Evolutionary conservation across 176 grass and related monocot species (phyloP).

Genomic region (Oryza glaberrima): DNA sequence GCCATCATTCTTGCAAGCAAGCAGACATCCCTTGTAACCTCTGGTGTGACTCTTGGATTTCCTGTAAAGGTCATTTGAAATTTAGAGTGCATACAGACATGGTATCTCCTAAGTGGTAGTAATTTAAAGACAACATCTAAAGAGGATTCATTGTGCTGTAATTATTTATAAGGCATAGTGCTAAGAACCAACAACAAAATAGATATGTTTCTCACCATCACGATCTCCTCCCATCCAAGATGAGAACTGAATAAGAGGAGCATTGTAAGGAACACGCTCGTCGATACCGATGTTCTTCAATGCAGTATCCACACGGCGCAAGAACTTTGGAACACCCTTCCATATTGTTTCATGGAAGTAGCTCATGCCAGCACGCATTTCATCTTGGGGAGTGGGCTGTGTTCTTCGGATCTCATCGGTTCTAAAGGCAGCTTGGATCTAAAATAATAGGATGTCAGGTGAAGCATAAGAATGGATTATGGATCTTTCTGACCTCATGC

Average conservation of each 20-base stretch:
- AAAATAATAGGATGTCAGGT: conserved; percentile 15
- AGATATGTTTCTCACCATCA: conserved; percentile 57
- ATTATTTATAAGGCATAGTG: not conserved
- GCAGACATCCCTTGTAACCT: conserved; percentile 85
- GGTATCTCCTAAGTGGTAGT: not conserved
- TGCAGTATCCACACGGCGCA: conserved; percentile 77
- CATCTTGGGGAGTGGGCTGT: conserved; percentile 82
- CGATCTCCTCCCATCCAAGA: conserved; percentile 93
- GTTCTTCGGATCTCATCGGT: conserved; percentile 86
- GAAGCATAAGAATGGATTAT: conserved; percentile 27
- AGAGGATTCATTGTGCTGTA: not conserved
- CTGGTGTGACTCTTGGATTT: conserved; percentile 86
- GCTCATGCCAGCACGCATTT: conserved; percentile 89
- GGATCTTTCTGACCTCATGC: not conserved
- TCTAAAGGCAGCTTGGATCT: conserved; percentile 94
- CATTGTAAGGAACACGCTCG: conserved; percentile 84
- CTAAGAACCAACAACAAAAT: conserved; percentile 5
- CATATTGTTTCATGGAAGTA: conserved; percentile 91
- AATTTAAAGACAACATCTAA: not conserved
- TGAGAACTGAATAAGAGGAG: conserved; percentile 86
- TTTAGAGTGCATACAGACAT: conserved; percentile 13
- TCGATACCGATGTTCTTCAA: conserved; percentile 81
- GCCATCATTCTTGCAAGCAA: conserved; percentile 94
- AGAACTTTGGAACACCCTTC: conserved; percentile 87
- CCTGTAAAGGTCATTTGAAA: conserved; percentile 35